Conservation (phyloP, 345 rosid species). For the Brassica cretica region DNA sequence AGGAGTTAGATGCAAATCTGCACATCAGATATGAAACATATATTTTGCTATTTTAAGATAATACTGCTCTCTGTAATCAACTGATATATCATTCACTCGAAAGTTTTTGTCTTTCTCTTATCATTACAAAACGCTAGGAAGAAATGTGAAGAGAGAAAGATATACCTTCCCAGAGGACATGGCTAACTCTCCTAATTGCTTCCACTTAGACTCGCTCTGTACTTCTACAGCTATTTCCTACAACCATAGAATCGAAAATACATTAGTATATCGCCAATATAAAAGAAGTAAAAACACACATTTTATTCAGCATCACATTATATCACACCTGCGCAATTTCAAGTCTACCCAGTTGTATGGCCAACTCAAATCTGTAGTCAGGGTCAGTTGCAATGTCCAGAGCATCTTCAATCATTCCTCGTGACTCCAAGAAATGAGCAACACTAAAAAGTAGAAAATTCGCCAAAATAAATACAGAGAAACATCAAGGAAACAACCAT, state of each 20-base stretch:
- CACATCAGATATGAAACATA: neutral
- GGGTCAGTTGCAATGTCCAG: slow-evolving; percentile 96
- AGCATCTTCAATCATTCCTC: slow-evolving; percentile 96
- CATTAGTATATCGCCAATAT: neutral
- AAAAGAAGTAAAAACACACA: neutral
- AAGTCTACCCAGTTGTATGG: slow-evolving; percentile 90
- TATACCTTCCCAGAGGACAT: slow-evolving; percentile 93
- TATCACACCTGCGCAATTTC: slow-evolving; percentile 89
- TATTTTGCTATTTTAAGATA: neutral
- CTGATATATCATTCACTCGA: neutral
- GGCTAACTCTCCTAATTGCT: slow-evolving; percentile 95
- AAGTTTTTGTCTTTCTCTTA: neutral
- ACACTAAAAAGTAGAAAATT: slow-evolving; percentile 53
- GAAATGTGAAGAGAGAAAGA: slow-evolving; percentile 5
- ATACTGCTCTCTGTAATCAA: neutral
- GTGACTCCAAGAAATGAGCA: slow-evolving; percentile 97
- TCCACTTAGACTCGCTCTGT: slow-evolving; percentile 94
- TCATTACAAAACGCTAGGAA: neutral
- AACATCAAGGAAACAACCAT: neutral
- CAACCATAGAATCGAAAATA: slow-evolving; percentile 14
- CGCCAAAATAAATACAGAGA: slow-evolving; percentile 17
- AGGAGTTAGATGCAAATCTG: slow-evolving; percentile 1
- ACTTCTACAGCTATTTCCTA: slow-evolving; percentile 87
- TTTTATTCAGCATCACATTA: slow-evolving; percentile 15
- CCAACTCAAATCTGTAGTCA: slow-evolving; percentile 93